A percentile compares a stretch with the other conserved stretches of the same genome.
These are phyloP conservation scores for Pneumocystis wakefieldiae DNA, from an alignment of 1,139 yeast species.

Conservation along the genomic window DNA sequence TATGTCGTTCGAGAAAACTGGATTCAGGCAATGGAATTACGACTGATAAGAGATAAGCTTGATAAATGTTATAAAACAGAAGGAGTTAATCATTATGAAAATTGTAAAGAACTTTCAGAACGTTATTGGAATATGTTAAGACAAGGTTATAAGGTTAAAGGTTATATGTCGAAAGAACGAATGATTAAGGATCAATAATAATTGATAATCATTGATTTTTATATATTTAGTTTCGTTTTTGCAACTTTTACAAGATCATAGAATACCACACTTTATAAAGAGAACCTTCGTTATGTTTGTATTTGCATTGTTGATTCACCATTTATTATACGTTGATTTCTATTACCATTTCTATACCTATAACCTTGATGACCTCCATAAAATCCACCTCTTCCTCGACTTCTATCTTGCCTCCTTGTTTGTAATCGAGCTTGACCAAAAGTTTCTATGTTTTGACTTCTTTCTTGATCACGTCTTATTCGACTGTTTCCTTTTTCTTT, in stretches of 20 bases:
- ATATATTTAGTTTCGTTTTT: not conserved
- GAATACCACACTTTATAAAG: not conserved
- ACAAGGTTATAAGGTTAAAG: not conserved
- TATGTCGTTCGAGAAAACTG: slow-evolving; percentile 8
- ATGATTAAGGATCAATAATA: not conserved
- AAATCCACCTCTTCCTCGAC: slow-evolving; percentile 25
- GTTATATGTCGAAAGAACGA: not conserved
- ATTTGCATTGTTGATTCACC: not conserved
- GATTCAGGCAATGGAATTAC: slow-evolving; percentile 13
- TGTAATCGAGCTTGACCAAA: slow-evolving; percentile 40
- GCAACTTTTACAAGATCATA: not conserved
- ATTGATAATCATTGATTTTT: not conserved
- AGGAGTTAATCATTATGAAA: slow-evolving; percentile 18
- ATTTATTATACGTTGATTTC: not conserved
- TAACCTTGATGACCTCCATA: slow-evolving; percentile 18
- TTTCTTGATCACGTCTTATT: slow-evolving; percentile 44
- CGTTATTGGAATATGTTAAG: not conserved
- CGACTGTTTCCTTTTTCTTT: slow-evolving; percentile 14
- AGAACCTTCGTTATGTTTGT: not conserved
- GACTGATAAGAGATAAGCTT: slow-evolving; percentile 16
- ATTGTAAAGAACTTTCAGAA: slow-evolving; percentile 16
- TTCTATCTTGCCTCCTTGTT: slow-evolving; percentile 19
- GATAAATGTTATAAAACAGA: slow-evolving; percentile 16
- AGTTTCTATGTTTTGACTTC: slow-evolving; percentile 46
- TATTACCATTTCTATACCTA: not conserved